Percentiles rank a stretch among this genome's conserved stretches.
Evolutionary conservation across 139 green algal species (phyloP).

Genomic region (Chlorella sp.): DNA sequence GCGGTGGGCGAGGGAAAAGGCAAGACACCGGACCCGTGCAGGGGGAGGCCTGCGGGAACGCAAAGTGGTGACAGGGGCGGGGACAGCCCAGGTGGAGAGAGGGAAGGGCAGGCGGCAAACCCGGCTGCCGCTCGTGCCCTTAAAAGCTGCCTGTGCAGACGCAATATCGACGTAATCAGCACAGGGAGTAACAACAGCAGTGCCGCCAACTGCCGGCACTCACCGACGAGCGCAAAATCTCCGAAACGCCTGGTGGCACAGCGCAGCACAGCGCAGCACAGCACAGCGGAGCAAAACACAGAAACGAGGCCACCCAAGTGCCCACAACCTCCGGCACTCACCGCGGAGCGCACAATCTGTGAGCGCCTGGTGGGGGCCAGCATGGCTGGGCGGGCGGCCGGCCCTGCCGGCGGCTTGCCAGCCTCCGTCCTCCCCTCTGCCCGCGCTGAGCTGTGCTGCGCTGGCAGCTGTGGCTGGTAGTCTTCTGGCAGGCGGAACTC

Average conservation of each 20-base stretch:
- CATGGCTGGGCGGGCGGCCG: slow-evolving; percentile 11
- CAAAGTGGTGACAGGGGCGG: no score
- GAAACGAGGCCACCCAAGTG: no score
- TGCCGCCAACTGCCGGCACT: background rate
- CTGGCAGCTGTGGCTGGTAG: background rate
- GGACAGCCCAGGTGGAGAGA: background rate
- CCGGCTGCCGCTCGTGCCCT: no score
- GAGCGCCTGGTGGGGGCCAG: background rate
- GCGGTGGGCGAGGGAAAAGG: no score
- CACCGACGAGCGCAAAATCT: no score
- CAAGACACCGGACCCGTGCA: background rate
- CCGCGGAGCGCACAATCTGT: background rate
- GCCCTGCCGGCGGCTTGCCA: background rate
- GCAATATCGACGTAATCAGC: no score
- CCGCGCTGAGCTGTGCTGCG: background rate
- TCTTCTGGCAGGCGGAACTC: slow-evolving; percentile 17
- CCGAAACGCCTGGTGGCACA: background rate
- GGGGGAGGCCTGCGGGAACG: background rate
- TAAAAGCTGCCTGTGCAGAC: background rate
- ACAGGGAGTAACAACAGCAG: no score
- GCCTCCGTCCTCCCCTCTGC: background rate
- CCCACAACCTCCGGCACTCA: background rate
- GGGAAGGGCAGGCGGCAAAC: background rate
- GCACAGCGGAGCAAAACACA: background rate
- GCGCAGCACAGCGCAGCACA: background rate